These are phyloP conservation scores for Elaphomyces granulatus DNA, from an alignment of 495 filamentous ascomycete genomes.

Conservation along the genomic window DNA sequence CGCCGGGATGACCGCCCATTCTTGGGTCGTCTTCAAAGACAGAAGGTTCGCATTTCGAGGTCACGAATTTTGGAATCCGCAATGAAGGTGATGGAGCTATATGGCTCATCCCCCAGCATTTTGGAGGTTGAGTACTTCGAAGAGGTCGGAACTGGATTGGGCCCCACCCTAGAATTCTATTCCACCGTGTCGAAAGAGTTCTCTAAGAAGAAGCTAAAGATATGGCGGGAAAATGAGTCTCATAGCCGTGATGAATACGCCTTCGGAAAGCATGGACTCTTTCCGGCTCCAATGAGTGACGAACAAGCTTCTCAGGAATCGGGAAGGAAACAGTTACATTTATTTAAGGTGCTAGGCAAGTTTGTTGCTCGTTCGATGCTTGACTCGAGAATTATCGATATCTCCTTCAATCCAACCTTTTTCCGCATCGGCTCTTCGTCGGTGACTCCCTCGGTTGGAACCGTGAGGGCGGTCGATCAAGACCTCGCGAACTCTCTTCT, in stretches of 20 bases:
- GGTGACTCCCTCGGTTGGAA: conserved; percentile 78
- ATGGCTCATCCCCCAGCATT: conserved; percentile 87
- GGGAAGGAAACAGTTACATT: conserved; percentile 66
- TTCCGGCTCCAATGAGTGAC: conserved; percentile 83
- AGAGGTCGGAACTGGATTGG: conserved; percentile 92
- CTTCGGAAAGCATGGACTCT: conserved; percentile 72
- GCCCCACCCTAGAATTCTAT: conserved; percentile 96
- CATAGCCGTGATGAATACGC: conserved; percentile 65
- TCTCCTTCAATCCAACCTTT: conserved; percentile 95
- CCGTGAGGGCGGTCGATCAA: conserved; percentile 78
- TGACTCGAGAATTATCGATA: conserved; percentile 93
- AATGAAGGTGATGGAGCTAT: conserved; percentile 98
- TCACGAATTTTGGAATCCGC: conserved; percentile 90
- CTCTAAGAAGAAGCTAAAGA: conserved; percentile 86
- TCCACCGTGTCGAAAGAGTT: conserved; percentile 97
- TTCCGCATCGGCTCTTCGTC: conserved; percentile 71
- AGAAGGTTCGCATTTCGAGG: conserved; percentile 93
- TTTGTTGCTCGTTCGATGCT: conserved; percentile 98
- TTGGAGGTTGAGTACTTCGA: conserved; percentile 98
- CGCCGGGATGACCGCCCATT: conserved; percentile 80
- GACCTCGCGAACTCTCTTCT: conserved; percentile 75
- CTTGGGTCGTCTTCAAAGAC: conserved; percentile 84
- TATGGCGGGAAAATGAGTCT: conserved; percentile 91
- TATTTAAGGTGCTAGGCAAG: conserved; percentile 91
- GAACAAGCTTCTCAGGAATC: conserved; percentile 57